phyloP scores from a whole-genome alignment of 2,329 filamentous ascomycete species.

The Aspergillus sojae region DNA sequence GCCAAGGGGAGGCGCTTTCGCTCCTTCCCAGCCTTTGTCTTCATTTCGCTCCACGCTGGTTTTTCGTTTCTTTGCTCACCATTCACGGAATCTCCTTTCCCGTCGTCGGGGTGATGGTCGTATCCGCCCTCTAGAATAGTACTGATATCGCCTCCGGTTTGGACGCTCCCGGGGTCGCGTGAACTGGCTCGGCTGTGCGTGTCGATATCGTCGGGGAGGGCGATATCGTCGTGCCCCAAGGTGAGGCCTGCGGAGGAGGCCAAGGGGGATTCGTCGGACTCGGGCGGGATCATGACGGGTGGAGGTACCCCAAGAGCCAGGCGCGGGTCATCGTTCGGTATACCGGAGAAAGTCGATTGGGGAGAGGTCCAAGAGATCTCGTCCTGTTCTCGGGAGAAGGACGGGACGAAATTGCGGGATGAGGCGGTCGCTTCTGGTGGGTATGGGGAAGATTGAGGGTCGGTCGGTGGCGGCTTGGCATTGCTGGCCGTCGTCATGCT shows the following conservation, averaged over 20 bases:
- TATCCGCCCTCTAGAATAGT: constrained; percentile 4
- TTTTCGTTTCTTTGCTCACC: constrained; percentile 56
- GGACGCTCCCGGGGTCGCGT: constrained; percentile 35
- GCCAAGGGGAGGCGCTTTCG: constrained; percentile 88
- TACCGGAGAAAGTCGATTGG: constrained; percentile 13
- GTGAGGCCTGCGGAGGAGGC: constrained; percentile 28
- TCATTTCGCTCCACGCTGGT: constrained; percentile 77
- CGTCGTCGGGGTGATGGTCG: constrained; percentile 7
- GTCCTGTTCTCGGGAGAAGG: constrained; percentile 11
- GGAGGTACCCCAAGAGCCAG: constrained; percentile 37
- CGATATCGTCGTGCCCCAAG: constrained; percentile 30
- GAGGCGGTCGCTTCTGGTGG: constrained; percentile 15
- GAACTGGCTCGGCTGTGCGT: constrained; percentile 40
- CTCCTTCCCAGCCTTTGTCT: constrained; percentile 93
- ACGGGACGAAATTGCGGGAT: constrained; percentile 16
- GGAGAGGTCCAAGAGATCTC: constrained; percentile 9
- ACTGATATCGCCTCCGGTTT: constrained; percentile 25
- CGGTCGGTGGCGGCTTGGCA: constrained; percentile 35
- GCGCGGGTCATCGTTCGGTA: constrained; percentile 37
- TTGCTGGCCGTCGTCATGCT: constrained; percentile 16
- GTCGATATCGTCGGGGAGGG: constrained; percentile 36
- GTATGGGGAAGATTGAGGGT: constrained; percentile 35
- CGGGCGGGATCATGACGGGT: constrained; percentile 43
- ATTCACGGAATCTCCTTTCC: constrained; percentile 24
- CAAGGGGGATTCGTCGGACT: constrained; percentile 35